These are phyloP conservation scores for Elaeagnus macrophylla DNA, from an alignment of 306 rosid species.

Conservation along the genomic window DNA sequence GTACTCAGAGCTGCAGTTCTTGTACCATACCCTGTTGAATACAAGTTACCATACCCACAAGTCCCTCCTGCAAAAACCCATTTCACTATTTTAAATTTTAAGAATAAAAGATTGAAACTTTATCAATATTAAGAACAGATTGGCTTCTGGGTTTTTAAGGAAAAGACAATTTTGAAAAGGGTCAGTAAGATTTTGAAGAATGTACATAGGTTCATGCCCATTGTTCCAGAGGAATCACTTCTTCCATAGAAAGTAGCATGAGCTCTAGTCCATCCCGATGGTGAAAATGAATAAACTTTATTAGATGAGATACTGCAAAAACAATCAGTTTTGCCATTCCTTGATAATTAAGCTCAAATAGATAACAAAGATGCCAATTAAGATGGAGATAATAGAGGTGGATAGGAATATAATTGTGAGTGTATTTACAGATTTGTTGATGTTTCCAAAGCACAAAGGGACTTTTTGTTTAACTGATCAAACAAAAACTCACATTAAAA, in stretches of 20 bases:
- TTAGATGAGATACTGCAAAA: constrained; percentile 22
- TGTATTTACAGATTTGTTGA: constrained; percentile 21
- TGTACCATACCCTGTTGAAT: constrained; percentile 75
- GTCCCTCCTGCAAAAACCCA: constrained; percentile 62
- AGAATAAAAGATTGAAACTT: too few species aligned
- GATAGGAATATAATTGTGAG: constrained; percentile 8
- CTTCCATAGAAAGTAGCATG: constrained; percentile 94
- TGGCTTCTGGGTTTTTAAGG: too few species aligned
- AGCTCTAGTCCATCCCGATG: constrained; percentile 58
- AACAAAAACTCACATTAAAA: constrained; percentile 35
- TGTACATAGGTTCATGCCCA: constrained; percentile 49
- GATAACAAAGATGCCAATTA: not conserved
- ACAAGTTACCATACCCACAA: constrained; percentile 90
- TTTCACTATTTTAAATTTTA: not conserved
- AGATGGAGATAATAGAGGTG: not conserved
- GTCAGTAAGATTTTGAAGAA: not conserved
- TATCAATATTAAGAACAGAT: too few species aligned
- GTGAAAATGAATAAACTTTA: constrained; percentile 34
- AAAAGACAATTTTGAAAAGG: too few species aligned
- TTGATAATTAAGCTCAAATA: not conserved
- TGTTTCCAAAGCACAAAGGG: constrained; percentile 20
- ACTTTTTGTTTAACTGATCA: constrained; percentile 28
- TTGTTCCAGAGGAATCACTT: constrained; percentile 84
- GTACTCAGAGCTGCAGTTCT: constrained; percentile 82
- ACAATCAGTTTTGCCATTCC: constrained; percentile 33